These are phyloP conservation scores for Colletotrichum chlorophyti DNA, from an alignment of 2,329 filamentous ascomycete genomes.

Conservation along the genomic window DNA sequence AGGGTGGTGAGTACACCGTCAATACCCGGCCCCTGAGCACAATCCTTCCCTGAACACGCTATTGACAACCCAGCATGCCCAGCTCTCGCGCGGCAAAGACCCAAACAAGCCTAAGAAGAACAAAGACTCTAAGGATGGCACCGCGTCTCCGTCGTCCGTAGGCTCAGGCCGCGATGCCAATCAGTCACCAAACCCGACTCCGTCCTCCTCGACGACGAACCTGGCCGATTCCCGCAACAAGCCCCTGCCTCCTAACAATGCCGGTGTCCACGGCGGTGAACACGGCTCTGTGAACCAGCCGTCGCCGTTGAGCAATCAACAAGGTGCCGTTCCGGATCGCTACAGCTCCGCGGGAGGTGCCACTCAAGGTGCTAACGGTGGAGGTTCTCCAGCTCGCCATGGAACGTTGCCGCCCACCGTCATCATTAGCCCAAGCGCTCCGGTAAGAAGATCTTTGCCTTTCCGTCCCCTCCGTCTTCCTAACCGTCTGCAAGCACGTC, in stretches of 20 bases:
- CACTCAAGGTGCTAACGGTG: conserved; percentile 48
- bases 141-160: conserved; percentile 75
- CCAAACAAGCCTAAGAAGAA: conserved; percentile 85
- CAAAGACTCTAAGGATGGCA: conserved; percentile 76
- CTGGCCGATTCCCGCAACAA: conserved; percentile 88
- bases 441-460: too few species aligned
- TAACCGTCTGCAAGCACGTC: conserved; percentile 68
- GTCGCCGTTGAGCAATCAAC: conserved; percentile 43
- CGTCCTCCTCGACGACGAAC: conserved; percentile 87
- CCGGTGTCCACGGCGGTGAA: conserved; percentile 48
- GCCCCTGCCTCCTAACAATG: conserved; percentile 68
- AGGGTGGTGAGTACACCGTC: conserved; percentile 78
- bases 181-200: conserved; percentile 73
- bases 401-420: conserved; percentile 81
- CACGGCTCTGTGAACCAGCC: conserved; percentile 49
- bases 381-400: conserved; percentile 68
- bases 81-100: conserved; percentile 92
- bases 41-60: conserved; percentile 26
- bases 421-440: conserved; percentile 92
- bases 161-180: conserved; percentile 58
- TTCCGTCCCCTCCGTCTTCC: too few species aligned
- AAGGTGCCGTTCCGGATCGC: conserved; percentile 46
- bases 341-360: conserved; percentile 46
- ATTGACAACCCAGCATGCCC: conserved; percentile 59
- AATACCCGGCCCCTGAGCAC: conserved; percentile 16